Percentiles rank a stretch among this genome's conserved stretches.
Evolutionary conservation across 345 rosid species (phyloP).

Genomic region (Reutealis trisperma): DNA sequence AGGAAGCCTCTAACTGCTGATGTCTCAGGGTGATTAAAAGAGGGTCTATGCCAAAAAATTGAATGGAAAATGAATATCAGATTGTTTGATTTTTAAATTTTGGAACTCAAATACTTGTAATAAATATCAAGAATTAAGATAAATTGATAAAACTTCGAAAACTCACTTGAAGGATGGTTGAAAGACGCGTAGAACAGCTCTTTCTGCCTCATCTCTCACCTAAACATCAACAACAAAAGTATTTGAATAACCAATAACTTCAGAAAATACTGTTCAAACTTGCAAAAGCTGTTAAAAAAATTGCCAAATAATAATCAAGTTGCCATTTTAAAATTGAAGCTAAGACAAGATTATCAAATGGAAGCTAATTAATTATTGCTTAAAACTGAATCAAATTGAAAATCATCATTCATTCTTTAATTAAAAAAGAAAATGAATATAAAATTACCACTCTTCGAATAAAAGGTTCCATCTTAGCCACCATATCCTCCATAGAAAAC

Average conservation of each 20-base stretch:
- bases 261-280: neutral
- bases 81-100: neutral
- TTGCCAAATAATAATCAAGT: neutral
- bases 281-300: too few relatives aligned
- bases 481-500: conserved; percentile 32
- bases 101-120: neutral
- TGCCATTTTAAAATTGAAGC: neutral
- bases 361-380: too few relatives aligned
- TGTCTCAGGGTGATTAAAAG: conserved; percentile 31
- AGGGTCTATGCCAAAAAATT: conserved; percentile 26
- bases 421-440: neutral
- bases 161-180: conserved; percentile 28
- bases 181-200: neutral
- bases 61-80: neutral
- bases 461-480: conserved; percentile 46
- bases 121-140: neutral
- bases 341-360: too few relatives aligned
- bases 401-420: neutral
- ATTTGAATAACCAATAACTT: neutral
- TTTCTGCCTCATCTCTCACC: conserved; percentile 33
- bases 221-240: conserved; percentile 10
- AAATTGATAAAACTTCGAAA: neutral
- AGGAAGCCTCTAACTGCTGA: conserved; percentile 35
- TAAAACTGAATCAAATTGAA: neutral
- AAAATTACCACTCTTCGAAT: conserved; percentile 43